Evolutionary conservation across 805 yeast species (phyloP).

Genomic region (Candida sithepensis): DNA sequence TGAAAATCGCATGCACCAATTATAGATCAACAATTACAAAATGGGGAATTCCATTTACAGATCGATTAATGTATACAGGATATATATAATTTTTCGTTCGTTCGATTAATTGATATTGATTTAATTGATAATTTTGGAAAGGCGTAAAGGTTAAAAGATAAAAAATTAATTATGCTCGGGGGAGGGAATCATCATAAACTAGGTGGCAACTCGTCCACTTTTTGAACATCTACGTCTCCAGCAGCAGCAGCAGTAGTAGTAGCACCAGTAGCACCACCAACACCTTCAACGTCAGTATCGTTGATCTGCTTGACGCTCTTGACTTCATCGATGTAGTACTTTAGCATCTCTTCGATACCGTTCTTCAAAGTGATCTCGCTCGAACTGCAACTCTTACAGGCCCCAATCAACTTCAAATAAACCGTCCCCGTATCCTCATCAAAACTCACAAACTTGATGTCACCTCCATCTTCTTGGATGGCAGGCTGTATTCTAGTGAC

Average conservation of each 20-base stretch:
- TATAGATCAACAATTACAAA: too few relatives aligned
- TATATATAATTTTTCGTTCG: too few relatives aligned
- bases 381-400: constrained; percentile 90
- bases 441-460: constrained; percentile 82
- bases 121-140: too few relatives aligned
- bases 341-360: constrained; percentile 97
- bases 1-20: too few relatives aligned
- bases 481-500: constrained; percentile 97
- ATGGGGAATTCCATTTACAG: too few relatives aligned
- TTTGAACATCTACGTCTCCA: constrained; percentile 1
- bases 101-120: too few relatives aligned
- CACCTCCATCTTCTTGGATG: constrained; percentile 98
- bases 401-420: constrained; percentile 86
- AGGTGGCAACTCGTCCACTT: constrained; percentile 32
- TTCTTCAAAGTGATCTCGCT: constrained; percentile 89
- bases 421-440: constrained; percentile 86
- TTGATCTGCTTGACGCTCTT: constrained; percentile 81
- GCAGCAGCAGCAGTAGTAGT: neutral
- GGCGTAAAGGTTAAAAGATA: neutral
- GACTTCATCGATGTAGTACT: constrained; percentile 95
- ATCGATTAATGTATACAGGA: too few relatives aligned
- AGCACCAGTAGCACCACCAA: too few relatives aligned
- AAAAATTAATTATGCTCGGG: neutral
- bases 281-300: constrained; percentile 57
- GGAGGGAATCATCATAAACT: constrained; percentile 20